phyloP scores from a whole-genome alignment of 371 early-diverging fungal genomes.

The Fennellomyces sp. region DNA sequence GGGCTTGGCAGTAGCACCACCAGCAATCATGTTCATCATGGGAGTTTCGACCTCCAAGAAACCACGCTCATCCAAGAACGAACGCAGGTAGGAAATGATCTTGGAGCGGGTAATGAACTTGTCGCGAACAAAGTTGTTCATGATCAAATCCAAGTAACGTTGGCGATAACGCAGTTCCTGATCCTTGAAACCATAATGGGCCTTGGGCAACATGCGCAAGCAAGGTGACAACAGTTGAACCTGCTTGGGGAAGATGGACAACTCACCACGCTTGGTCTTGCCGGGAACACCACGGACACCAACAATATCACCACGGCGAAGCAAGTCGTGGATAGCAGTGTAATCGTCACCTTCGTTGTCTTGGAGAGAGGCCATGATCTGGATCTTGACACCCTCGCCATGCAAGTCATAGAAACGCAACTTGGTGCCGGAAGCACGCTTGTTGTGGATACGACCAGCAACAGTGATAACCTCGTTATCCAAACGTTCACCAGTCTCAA shows the following conservation, averaged over 20 bases:
- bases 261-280: conserved; percentile 95
- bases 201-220: conserved; percentile 96
- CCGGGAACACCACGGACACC: conserved; percentile 96
- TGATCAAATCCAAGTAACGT: conserved; percentile 99
- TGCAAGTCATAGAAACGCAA: conserved; percentile 97
- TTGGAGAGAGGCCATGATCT: conserved; percentile 90
- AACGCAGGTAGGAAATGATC: conserved; percentile 94
- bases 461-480: conserved; percentile 76
- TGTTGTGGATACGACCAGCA: conserved; percentile 90
- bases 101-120: conserved; percentile 93
- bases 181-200: conserved; percentile 96
- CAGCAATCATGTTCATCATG: conserved; percentile 99
- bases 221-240: conserved; percentile 94
- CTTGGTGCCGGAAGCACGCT: conserved; percentile 87
- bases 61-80: conserved; percentile 91
- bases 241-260: conserved; percentile 93
- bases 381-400: conserved; percentile 92
- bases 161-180: conserved; percentile 97
- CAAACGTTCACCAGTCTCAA: conserved; percentile 76
- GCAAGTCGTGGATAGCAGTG: conserved; percentile 73
- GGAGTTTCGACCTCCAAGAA: conserved; percentile 99
- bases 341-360: conserved; percentile 82
- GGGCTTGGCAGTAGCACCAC: conserved; percentile 99
- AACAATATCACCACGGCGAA: conserved; percentile 98
- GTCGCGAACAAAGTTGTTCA: conserved; percentile 95